Percentiles rank a stretch among this genome's conserved stretches.
phyloP scores from a whole-genome alignment of 2,329 filamentous ascomycete genomes.

The Apiospora saccharicola region DNA sequence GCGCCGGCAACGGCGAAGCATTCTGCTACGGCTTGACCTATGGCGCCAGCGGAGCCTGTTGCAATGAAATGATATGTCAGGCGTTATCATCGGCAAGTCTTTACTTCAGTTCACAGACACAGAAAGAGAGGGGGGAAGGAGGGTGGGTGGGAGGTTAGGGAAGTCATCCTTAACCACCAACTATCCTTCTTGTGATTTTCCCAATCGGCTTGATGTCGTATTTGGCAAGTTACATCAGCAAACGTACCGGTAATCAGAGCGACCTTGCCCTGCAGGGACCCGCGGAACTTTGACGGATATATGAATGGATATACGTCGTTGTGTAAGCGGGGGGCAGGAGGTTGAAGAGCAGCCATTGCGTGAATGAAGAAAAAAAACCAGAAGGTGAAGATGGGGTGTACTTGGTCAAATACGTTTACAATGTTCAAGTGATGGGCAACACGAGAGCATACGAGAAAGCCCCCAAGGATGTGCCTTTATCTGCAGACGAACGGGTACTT shows the following conservation, averaged over 20 bases:
- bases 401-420: background rate
- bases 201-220: background rate
- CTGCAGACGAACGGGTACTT: background rate
- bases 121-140: background rate
- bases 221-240: background rate
- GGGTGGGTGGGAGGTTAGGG: background rate
- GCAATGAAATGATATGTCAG: background rate
- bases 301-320: constrained; percentile 43
- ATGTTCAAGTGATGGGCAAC: background rate
- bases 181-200: background rate
- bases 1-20: constrained; percentile 41
- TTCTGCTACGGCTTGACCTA: constrained; percentile 40
- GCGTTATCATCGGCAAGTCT: background rate
- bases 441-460: background rate
- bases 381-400: background rate
- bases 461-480: background rate
- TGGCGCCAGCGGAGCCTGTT: constrained; percentile 39
- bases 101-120: background rate
- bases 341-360: background rate
- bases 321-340: constrained; percentile 34
- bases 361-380: background rate
- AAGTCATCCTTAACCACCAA: background rate
- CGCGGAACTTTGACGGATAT: constrained; percentile 37
- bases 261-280: constrained; percentile 36
- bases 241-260: constrained; percentile 38